phyloP scores from a whole-genome alignment of 805 yeast species.

The Ogataea paradorogensis region DNA sequence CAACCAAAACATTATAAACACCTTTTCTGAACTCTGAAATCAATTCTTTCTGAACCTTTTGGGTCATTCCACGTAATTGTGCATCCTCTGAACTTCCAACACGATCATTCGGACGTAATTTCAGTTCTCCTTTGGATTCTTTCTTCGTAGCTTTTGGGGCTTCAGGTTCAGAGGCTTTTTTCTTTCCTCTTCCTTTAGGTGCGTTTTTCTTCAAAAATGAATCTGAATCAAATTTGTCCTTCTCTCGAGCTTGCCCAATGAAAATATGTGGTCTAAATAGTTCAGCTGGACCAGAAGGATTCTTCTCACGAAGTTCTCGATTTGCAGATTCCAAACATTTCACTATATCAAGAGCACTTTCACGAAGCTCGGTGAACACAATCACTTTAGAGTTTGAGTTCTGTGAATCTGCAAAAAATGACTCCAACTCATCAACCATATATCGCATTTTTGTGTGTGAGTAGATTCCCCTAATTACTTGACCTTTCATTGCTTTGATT shows the following conservation, averaged over 20 bases:
- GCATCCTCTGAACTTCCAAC: constrained; percentile 72
- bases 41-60: constrained; percentile 77
- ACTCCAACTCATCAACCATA: constrained; percentile 52
- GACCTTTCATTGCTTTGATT: constrained; percentile 16
- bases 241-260: constrained; percentile 85
- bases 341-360: constrained; percentile 85
- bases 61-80: constrained; percentile 83
- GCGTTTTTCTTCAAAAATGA: constrained; percentile 40
- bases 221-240: constrained; percentile 63
- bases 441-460: constrained; percentile 75
- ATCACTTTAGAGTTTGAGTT: constrained; percentile 67
- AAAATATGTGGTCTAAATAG: constrained; percentile 72
- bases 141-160: constrained; percentile 26
- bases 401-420: constrained; percentile 47
- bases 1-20: constrained; percentile 74
- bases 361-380: constrained; percentile 83
- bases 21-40: constrained; percentile 74
- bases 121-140: constrained; percentile 21
- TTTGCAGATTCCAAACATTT: constrained; percentile 50
- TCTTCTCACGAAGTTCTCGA: constrained; percentile 7
- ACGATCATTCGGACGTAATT: constrained; percentile 36
- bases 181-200: constrained; percentile 40
- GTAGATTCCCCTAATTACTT: constrained; percentile 29
- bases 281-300: constrained; percentile 29
- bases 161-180: constrained; percentile 29